These are phyloP conservation scores for Asclepias syriaca DNA, from an alignment of 257 asterid species.

Conservation along the genomic window DNA sequence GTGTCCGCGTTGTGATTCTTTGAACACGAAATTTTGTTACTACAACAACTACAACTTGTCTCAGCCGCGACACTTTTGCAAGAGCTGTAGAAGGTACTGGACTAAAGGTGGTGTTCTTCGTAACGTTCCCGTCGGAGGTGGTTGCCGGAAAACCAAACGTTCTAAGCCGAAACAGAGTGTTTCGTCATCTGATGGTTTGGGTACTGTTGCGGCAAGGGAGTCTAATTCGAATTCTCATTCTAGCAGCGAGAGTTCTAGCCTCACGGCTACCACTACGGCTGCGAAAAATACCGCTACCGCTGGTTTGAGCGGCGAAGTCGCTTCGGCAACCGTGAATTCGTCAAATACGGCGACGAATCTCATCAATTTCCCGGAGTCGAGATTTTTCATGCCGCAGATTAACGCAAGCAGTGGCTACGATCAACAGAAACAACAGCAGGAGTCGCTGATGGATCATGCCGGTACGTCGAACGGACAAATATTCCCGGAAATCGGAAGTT, in stretches of 20 bases:
- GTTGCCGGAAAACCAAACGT: conserved; percentile 85
- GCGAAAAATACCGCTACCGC: conserved; percentile 7
- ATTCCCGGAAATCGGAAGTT: conserved; percentile 49
- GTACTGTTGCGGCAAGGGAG: conserved; percentile 13
- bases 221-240: conserved; percentile 39
- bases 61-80: conserved; percentile 93
- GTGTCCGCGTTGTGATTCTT: conserved; percentile 90
- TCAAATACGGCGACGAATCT: conserved; percentile 30
- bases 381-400: conserved; percentile 26
- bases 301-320: conserved; percentile 32
- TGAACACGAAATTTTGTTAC: conserved; percentile 83
- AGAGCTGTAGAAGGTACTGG: conserved; percentile 89
- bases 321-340: conserved; percentile 30
- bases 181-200: conserved; percentile 5
- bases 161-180: conserved; percentile 32
- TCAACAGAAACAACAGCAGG: conserved; percentile 24
- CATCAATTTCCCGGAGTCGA: conserved; percentile 32
- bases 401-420: conserved; percentile 22
- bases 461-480: conserved; percentile 39
- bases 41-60: conserved; percentile 85
- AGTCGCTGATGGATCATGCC: conserved; percentile 28
- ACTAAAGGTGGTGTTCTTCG: conserved; percentile 95
- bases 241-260: conserved; percentile 75
- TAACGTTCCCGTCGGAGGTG: conserved; percentile 90
- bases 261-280: conserved; percentile 40